These are phyloP conservation scores for Diaporthe destruens DNA, from an alignment of 2,329 filamentous ascomycete genomes.

Conservation along the genomic window DNA sequence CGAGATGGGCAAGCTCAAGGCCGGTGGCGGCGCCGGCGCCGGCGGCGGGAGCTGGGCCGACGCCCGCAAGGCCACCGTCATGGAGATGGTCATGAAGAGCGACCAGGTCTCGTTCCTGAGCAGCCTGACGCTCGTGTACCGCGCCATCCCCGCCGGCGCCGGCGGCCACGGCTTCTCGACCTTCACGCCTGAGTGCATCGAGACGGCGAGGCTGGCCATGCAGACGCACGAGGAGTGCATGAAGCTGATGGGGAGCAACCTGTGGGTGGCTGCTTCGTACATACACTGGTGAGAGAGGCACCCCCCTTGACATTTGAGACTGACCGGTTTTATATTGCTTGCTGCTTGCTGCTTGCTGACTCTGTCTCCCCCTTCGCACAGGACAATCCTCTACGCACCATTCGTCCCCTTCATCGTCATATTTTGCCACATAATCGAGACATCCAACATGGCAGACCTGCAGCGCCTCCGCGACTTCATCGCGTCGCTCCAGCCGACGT, in stretches of 20 bases:
- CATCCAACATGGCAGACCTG: constrained; percentile 65
- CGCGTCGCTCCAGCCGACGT: constrained; percentile 64
- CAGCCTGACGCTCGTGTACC: constrained; percentile 64
- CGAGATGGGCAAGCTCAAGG: constrained; percentile 51
- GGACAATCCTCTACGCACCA: constrained; percentile 68
- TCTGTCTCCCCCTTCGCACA: constrained; percentile 44
- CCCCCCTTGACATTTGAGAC: not conserved
- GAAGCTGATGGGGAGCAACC: constrained; percentile 55
- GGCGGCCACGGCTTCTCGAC: constrained; percentile 54
- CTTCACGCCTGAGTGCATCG: constrained; percentile 63
- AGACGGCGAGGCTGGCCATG: constrained; percentile 63
- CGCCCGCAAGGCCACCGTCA: constrained; percentile 55
- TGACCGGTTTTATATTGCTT: constrained; percentile 28
- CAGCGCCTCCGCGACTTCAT: constrained; percentile 68
- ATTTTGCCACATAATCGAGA: constrained; percentile 70
- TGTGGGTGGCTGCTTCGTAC: constrained; percentile 60
- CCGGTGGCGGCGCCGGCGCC: not conserved
- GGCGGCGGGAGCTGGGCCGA: constrained; percentile 41
- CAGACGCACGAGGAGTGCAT: constrained; percentile 60
- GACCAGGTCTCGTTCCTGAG: constrained; percentile 63
- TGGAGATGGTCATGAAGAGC: constrained; percentile 59
- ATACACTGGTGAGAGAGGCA: constrained; percentile 62
- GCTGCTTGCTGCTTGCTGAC: not conserved
- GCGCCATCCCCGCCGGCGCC: constrained; percentile 61
- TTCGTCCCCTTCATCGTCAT: constrained; percentile 72